Conservation (phyloP, 169 alveolate species). For the Plasmodium coatneyi region DNA sequence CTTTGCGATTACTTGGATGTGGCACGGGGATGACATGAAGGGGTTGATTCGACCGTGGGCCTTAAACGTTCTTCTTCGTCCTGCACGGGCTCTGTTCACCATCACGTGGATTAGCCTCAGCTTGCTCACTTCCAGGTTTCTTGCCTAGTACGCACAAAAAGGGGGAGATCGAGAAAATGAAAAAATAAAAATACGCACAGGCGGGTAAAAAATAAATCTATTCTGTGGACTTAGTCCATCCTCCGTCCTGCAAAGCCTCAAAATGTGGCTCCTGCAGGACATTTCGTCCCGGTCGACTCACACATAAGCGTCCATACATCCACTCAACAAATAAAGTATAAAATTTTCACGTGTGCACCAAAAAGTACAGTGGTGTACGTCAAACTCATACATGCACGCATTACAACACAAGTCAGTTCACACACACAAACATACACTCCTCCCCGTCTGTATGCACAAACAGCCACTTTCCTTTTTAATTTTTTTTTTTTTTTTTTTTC, state of each 20-base stretch:
- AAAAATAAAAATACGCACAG: background rate
- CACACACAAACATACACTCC: background rate
- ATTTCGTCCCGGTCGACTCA: background rate
- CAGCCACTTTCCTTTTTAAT: background rate
- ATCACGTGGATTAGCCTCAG: constrained; percentile 92
- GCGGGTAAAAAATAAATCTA: background rate
- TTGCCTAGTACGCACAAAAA: constrained; percentile 80
- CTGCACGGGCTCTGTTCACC: constrained; percentile 96
- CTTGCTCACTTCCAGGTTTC: constrained; percentile 94
- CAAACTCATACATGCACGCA: background rate
- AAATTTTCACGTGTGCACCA: background rate
- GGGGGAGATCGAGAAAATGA: background rate
- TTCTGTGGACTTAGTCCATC: background rate
- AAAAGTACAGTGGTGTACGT: background rate
- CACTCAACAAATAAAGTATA: background rate
- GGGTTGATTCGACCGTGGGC: constrained; percentile 99
- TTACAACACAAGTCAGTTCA: background rate
- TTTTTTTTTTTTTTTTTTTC: constrained; percentile 69
- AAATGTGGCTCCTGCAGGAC: background rate
- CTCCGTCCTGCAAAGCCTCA: background rate
- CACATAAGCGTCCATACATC: no score
- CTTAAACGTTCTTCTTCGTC: constrained; percentile 98
- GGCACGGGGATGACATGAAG: constrained; percentile 92
- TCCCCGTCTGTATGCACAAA: background rate
- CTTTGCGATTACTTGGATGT: constrained; percentile 90